Percentiles rank a stretch among this genome's conserved stretches.
These are phyloP conservation scores for Polyplosphaeria fusca DNA, from an alignment of 495 filamentous ascomycete species.

Conservation along the genomic window DNA sequence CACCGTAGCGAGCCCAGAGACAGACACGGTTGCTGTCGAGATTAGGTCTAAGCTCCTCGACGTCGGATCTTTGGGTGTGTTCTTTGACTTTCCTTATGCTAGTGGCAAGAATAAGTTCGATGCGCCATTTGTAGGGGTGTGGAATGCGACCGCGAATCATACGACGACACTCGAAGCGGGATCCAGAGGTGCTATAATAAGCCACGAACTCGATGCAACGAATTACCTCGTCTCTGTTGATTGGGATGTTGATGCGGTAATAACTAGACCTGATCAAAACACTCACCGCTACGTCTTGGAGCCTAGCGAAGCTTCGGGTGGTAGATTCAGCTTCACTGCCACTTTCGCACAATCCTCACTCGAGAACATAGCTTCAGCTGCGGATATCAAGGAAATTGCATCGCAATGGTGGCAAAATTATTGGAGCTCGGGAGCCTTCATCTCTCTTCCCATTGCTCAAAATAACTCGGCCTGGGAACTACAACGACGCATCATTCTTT, in stretches of 20 bases:
- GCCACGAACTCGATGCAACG: slow-evolving; percentile 45
- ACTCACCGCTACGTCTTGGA: slow-evolving; percentile 49
- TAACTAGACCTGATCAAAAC: slow-evolving; percentile 37
- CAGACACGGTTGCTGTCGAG: slow-evolving; percentile 48
- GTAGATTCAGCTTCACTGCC: slow-evolving; percentile 17
- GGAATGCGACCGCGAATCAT: slow-evolving; percentile 44
- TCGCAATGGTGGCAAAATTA: slow-evolving; percentile 44
- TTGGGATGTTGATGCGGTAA: slow-evolving; percentile 42
- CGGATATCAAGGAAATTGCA: slow-evolving; percentile 8
- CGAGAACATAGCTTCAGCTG: neutral
- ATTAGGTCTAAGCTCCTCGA: slow-evolving; percentile 45
- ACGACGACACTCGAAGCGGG: slow-evolving; percentile 38
- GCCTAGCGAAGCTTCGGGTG: slow-evolving; percentile 6
- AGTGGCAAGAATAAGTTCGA: slow-evolving; percentile 45
- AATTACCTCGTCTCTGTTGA: slow-evolving; percentile 45
- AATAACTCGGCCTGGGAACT: slow-evolving; percentile 46
- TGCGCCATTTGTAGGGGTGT: slow-evolving; percentile 49
- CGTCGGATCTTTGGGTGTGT: slow-evolving; percentile 43
- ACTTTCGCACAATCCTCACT: slow-evolving; percentile 15
- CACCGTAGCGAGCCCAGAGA: slow-evolving; percentile 48
- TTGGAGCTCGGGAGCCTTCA: slow-evolving; percentile 48
- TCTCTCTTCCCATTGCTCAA: slow-evolving; percentile 44
- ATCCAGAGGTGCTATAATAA: slow-evolving; percentile 42
- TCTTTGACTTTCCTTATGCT: slow-evolving; percentile 53
- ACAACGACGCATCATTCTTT: slow-evolving; percentile 50